Base-by-base conservation (phyloP, 1,139 yeast species). In the Diutina catenulata region DNA sequence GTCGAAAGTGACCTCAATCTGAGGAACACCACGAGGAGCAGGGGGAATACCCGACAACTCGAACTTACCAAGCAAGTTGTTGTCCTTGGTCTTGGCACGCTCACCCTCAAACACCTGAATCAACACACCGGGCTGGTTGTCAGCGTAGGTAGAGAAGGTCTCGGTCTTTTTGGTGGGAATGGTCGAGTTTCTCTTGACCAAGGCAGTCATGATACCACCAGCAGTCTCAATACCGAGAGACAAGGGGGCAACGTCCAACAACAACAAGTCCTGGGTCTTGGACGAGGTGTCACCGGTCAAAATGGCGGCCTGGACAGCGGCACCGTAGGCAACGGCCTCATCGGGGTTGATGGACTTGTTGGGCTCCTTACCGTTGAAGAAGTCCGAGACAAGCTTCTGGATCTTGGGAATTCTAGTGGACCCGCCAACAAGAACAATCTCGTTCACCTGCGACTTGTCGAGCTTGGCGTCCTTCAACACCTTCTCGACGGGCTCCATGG, bases 351-450 rank as follows among this genome's bases (percentile, higher is more conserved):
- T 86, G 67, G 95, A 94, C 74, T 84, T 86, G 48, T 94, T 80
- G 41, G 94, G 91, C 68, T 86, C 82, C 74, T 87, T 87, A 53
- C 94, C 94, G 57, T 80, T 80, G 62, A 87, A 87, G 75, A 66
- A 86, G 49, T 75, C 72, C 64, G 87, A 94, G 49, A 87, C 73
- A 52, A 87, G 72, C 63, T 82, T 82, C 70, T 84, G 95, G 49
- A 87, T 95, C 73, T 86, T 87, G 65, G 96, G 96, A 68, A 87
- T 87, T 77, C 96, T 86, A 43, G 96, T 87, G 37, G 96, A 87
- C 66, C 96, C 96, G 71, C 96, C 96, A 52, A 87, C 96, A 43
- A 87, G 72, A 33, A 87, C 96, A 59, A 87, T 83, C 57, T 87
- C 96, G 59, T 87, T 93, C 49, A 87, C 74, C 49, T 82, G 93